Conservation (phyloP, 768 basidiomycete species). For the Kwoniella heveanensis region DNA sequence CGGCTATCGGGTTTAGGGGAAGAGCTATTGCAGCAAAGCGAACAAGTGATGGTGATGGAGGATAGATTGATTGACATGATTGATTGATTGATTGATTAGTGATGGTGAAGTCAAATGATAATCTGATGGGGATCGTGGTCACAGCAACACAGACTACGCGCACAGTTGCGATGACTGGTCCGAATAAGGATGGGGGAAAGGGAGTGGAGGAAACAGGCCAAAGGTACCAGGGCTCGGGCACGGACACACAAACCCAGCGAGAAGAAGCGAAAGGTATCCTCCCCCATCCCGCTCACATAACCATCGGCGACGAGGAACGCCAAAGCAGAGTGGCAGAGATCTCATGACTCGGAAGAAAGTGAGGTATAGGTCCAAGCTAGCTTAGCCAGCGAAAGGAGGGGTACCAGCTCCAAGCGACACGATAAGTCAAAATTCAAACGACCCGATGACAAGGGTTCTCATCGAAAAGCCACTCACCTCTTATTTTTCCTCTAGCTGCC, state of each 20-base stretch:
- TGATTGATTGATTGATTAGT: neutral
- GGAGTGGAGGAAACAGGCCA: neutral
- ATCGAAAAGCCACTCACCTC: neutral
- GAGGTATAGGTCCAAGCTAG: neutral
- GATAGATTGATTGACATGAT: no score
- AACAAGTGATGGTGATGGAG: neutral
- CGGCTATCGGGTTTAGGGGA: no score
- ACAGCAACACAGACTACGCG: no score
- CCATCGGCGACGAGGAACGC: no score
- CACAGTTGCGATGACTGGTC: neutral
- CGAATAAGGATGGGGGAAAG: neutral
- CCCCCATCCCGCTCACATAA: neutral
- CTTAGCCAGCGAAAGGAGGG: neutral
- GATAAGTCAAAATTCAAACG: neutral
- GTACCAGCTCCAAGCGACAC: neutral
- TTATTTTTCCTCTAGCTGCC: neutral
- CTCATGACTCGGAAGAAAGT: no score
- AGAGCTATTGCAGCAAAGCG: neutral
- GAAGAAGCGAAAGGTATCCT: slow-evolving; percentile 1
- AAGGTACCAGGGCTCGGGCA: neutral
- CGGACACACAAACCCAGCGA: neutral
- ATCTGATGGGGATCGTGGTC: no score
- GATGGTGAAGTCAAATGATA: neutral
- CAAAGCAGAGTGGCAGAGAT: no score
- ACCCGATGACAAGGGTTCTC: no score